Evolutionary conservation across 148 eudicot genomes (phyloP).

Genomic region (Fallopia convolvulus): DNA sequence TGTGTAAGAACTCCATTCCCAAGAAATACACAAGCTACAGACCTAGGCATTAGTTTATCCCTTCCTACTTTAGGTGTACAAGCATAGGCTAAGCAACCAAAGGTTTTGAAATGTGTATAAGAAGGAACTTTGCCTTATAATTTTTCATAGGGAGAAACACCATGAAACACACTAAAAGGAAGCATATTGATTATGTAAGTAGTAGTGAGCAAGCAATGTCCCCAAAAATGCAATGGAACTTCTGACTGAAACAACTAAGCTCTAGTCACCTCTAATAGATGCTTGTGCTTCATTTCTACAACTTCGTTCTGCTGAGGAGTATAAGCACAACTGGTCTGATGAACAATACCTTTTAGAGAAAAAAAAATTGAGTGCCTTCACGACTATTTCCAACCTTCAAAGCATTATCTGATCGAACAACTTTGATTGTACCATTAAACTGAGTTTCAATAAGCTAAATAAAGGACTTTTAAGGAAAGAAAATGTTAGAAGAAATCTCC

Average conservation of each 20-base stretch:
- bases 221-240: slow-evolving; percentile 10
- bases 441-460: no score
- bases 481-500: no score
- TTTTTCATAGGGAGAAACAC: neutral
- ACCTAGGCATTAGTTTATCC: no score
- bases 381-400: neutral
- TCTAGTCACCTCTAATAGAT: slow-evolving; percentile 5
- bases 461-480: no score
- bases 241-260: slow-evolving; percentile 7
- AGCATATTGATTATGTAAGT: slow-evolving; percentile 12
- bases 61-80: no score
- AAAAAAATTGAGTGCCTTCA: neutral
- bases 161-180: neutral
- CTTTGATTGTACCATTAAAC: neutral
- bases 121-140: neutral
- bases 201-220: neutral
- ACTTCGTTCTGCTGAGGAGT: slow-evolving; percentile 11
- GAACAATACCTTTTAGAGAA: slow-evolving; percentile 11
- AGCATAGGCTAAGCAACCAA: no score
- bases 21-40: no score
- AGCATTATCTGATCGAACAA: neutral
- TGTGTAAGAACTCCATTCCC: no score
- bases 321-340: slow-evolving; percentile 14
- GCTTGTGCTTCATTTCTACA: slow-evolving; percentile 7
- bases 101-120: no score